These are phyloP conservation scores for Ustilago tritici DNA, from an alignment of 1,284 basidiomycete genomes.

Conservation along the genomic window DNA sequence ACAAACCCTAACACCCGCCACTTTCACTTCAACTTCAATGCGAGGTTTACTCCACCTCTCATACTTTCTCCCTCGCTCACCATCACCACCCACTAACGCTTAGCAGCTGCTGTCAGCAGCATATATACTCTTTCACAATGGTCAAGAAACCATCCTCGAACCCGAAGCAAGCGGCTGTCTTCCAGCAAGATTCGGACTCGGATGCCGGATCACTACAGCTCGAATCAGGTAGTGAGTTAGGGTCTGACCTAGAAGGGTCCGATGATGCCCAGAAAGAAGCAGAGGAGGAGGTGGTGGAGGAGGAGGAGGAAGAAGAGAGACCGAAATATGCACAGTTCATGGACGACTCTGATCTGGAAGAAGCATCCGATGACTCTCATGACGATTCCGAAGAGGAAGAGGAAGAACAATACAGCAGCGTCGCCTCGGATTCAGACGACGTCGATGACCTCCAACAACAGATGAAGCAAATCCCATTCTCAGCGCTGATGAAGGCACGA, in stretches of 20 bases:
- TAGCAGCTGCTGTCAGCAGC: constrained; percentile 1
- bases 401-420: constrained; percentile 70
- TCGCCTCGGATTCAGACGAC: constrained; percentile 19
- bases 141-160: constrained; percentile 5
- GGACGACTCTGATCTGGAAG: constrained; percentile 64
- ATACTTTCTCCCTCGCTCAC: constrained; percentile 1
- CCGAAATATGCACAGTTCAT: constrained; percentile 58
- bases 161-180: constrained; percentile 20
- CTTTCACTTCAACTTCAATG: background rate
- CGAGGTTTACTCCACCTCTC: constrained; percentile 1
- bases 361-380: constrained; percentile 52
- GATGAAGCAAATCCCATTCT: constrained; percentile 62
- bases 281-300: constrained; percentile 13
- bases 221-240: constrained; percentile 28
- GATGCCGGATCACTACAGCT: constrained; percentile 31
- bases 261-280: background rate
- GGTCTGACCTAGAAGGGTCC: constrained; percentile 22
- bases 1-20: constrained; percentile 3
- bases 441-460: constrained; percentile 30
- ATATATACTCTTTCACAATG: constrained; percentile 17
- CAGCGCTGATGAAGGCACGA: constrained; percentile 76
- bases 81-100: background rate
- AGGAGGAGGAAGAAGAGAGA: constrained; percentile 22
- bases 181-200: constrained; percentile 46
- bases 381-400: constrained; percentile 68